phyloP scores from a whole-genome alignment of 2,329 filamentous ascomycete species.

The Lojkania enalia region DNA sequence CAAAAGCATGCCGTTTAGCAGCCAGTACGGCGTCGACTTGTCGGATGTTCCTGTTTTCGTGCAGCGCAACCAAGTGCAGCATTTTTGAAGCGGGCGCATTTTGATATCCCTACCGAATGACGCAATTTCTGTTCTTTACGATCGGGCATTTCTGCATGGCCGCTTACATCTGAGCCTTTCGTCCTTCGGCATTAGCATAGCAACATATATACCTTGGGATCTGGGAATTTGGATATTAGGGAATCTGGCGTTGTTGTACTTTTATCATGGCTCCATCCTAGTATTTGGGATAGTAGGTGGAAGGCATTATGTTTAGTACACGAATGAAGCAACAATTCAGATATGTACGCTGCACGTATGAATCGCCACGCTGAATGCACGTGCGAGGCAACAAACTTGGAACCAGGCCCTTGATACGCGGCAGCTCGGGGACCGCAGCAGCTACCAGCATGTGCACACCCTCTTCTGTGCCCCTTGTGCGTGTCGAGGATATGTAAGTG shows the following conservation, averaged over 20 bases:
- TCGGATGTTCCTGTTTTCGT: slow-evolving; percentile 39
- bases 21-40: slow-evolving; percentile 37
- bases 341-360: neutral
- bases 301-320: neutral
- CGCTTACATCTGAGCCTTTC: neutral
- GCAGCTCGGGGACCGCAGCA: no score
- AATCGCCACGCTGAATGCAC: neutral
- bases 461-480: neutral
- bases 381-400: neutral
- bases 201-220: no score
- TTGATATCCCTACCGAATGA: slow-evolving; percentile 13
- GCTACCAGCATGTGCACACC: slow-evolving; percentile 1
- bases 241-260: no score
- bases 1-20: slow-evolving; percentile 34
- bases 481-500: no score
- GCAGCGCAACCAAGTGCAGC: slow-evolving; percentile 18
- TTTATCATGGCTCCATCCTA: neutral
- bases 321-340: slow-evolving; percentile 6
- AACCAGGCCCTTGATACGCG: neutral
- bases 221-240: no score
- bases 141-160: slow-evolving; percentile 23
- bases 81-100: neutral
- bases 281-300: neutral
- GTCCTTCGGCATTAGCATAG: neutral
- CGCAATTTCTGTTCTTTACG: slow-evolving; percentile 14